Evolutionary conservation across 208 protist genomes (phyloP).

Genomic region (Crithidia expoeki): DNA sequence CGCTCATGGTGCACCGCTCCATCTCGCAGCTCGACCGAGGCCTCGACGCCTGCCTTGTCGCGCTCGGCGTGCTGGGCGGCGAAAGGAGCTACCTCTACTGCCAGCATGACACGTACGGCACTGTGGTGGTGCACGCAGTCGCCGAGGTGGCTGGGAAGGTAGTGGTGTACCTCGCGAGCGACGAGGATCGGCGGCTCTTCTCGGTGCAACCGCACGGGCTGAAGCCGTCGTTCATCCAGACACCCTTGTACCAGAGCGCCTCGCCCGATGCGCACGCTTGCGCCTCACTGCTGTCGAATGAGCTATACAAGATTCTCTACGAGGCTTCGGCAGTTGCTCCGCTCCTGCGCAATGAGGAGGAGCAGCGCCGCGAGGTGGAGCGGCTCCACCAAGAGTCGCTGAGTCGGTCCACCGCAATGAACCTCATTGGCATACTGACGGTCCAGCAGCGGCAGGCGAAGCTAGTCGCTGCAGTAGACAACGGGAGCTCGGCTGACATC

Average conservation of each 20-base stretch:
- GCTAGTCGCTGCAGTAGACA: not conserved
- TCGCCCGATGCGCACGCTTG: slow-evolving; percentile 54
- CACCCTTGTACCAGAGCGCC: slow-evolving; percentile 63
- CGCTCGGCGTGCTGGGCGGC: slow-evolving; percentile 80
- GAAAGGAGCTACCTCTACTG: slow-evolving; percentile 84
- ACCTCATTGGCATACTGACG: slow-evolving; percentile 50
- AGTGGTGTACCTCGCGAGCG: slow-evolving; percentile 74
- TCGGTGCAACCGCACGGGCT: slow-evolving; percentile 56
- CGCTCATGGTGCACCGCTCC: slow-evolving; percentile 70
- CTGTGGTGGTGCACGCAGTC: slow-evolving; percentile 78
- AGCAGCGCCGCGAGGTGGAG: slow-evolving; percentile 55
- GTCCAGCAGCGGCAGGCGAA: slow-evolving; percentile 11
- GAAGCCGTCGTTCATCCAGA: slow-evolving; percentile 84
- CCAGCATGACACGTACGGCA: slow-evolving; percentile 83
- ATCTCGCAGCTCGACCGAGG: slow-evolving; percentile 60
- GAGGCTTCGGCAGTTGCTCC: slow-evolving; percentile 70
- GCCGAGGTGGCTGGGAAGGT: slow-evolving; percentile 69
- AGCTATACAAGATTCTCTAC: slow-evolving; percentile 62
- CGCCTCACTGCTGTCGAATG: slow-evolving; percentile 52
- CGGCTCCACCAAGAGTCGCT: slow-evolving; percentile 41
- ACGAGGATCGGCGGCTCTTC: slow-evolving; percentile 78
- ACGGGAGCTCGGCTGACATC: not conserved
- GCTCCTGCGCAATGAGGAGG: slow-evolving; percentile 64
- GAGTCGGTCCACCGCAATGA: slow-evolving; percentile 41
- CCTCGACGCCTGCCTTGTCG: slow-evolving; percentile 76